A percentile compares a stretch with the other conserved stretches of the same genome.
Conservation (phyloP, 2,329 filamentous ascomycete genomes). For the Xylaria sp. region DNA sequence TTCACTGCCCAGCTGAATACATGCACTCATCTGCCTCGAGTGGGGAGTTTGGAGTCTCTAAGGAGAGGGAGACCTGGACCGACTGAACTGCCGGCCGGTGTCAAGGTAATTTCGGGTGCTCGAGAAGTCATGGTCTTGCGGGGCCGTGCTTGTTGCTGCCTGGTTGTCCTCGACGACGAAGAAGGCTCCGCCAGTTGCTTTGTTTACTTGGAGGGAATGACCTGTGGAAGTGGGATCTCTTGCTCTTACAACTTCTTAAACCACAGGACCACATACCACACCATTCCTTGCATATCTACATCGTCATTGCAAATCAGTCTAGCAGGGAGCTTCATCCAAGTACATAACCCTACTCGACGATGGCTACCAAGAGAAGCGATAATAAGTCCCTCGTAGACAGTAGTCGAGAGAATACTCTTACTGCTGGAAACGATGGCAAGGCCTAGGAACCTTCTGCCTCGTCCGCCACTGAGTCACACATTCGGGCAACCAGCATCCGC, state of each 20-base stretch:
- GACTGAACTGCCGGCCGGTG: too few relatives aligned
- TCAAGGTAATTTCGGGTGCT: not conserved
- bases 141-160: not conserved
- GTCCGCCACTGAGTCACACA: not conserved
- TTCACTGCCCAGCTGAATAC: not conserved
- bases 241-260: too few relatives aligned
- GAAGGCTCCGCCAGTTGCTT: not conserved
- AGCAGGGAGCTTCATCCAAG: not conserved
- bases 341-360: not conserved
- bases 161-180: not conserved
- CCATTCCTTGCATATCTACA: not conserved
- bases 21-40: slow-evolving; percentile 4
- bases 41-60: not conserved
- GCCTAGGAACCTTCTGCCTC: slow-evolving; percentile 7
- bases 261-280: not conserved
- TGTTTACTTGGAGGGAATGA: not conserved
- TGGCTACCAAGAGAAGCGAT: slow-evolving; percentile 5
- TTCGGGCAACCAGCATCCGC: not conserved
- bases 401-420: not conserved
- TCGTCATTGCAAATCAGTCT: not conserved
- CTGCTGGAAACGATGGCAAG: not conserved
- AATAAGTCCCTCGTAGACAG: not conserved
- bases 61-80: not conserved
- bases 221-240: not conserved
- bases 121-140: not conserved